A percentile compares a stretch with the other conserved stretches of the same genome.
phyloP scores from a whole-genome alignment of 257 asterid species.

The Ophiorrhiza pumila region DNA sequence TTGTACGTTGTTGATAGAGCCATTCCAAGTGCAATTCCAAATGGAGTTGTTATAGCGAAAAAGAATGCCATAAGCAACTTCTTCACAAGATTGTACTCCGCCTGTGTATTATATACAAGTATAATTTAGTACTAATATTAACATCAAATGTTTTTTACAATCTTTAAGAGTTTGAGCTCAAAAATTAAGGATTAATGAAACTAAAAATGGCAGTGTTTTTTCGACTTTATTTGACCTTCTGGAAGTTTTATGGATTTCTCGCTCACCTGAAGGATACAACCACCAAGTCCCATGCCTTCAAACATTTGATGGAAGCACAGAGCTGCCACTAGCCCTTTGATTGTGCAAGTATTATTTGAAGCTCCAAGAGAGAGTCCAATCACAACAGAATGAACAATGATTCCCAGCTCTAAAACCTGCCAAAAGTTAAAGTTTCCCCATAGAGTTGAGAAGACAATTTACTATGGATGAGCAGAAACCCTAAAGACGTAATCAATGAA shows the following conservation, averaged over 20 bases:
- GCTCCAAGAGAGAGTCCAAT: constrained; percentile 45
- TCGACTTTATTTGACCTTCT: too few species aligned
- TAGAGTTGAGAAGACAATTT: too few species aligned
- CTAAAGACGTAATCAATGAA: too few species aligned
- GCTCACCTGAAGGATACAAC: constrained; percentile 41
- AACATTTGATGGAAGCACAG: constrained; percentile 53
- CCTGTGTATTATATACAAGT: constrained; percentile 18
- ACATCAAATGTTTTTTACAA: too few species aligned
- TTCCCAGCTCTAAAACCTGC: constrained; percentile 29
- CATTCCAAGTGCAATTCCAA: constrained; percentile 40
- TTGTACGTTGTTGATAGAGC: constrained; percentile 26
- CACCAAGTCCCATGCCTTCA: constrained; percentile 53
- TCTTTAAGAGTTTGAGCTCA: too few species aligned
- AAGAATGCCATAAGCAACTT: constrained; percentile 37
- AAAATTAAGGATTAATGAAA: too few species aligned
- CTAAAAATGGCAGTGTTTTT: too few species aligned
- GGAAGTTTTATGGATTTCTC: too few species aligned
- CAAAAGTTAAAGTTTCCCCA: neutral
- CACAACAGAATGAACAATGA: constrained; percentile 39
- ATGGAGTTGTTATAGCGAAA: constrained; percentile 39
- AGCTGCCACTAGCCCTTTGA: constrained; percentile 37
- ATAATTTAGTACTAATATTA: too few species aligned
- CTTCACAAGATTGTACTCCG: constrained; percentile 27
- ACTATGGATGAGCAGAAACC: too few species aligned
- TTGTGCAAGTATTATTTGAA: constrained; percentile 35